phyloP scores from a whole-genome alignment of 1,139 yeast species.

The Candida sanyaensis region DNA sequence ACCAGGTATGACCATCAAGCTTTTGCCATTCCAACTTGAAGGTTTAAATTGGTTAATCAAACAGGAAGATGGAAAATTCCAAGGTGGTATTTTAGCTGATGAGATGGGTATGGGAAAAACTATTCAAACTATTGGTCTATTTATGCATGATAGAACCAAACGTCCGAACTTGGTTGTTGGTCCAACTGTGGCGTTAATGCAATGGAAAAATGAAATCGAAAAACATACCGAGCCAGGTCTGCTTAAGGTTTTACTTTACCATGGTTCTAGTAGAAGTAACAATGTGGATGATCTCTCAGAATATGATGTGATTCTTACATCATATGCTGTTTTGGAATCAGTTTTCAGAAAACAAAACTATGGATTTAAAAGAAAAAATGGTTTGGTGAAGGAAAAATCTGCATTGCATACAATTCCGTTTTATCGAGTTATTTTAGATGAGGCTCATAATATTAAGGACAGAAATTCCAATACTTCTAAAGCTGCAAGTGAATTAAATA shows the following conservation, averaged over 20 bases:
- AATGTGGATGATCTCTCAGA: constrained; percentile 55
- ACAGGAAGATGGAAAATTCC: constrained; percentile 78
- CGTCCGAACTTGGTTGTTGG: constrained; percentile 89
- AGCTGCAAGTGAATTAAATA: constrained; percentile 74
- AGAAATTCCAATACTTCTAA: constrained; percentile 90
- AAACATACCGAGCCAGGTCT: constrained; percentile 66
- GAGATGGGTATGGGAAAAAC: constrained; percentile 99
- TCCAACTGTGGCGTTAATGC: constrained; percentile 97
- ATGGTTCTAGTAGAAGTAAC: constrained; percentile 78
- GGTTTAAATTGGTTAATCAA: constrained; percentile 86
- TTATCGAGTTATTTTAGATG: constrained; percentile 90
- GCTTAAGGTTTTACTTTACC: constrained; percentile 70
- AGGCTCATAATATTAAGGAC: constrained; percentile 96
- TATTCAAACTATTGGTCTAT: constrained; percentile 86
- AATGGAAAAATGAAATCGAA: constrained; percentile 93
- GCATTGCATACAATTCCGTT: constrained; percentile 74
- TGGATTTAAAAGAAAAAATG: constrained; percentile 76
- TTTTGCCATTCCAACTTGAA: constrained; percentile 90
- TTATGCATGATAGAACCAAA: constrained; percentile 66
- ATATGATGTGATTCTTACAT: constrained; percentile 84
- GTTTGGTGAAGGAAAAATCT: constrained; percentile 73
- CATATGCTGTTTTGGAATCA: constrained; percentile 89
- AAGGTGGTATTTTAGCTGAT: constrained; percentile 96
- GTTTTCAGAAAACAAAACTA: constrained; percentile 78
- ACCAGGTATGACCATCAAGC: constrained; percentile 65